phyloP scores from a whole-genome alignment of 352 stramenopile species.

The Pythium chondricola region DNA sequence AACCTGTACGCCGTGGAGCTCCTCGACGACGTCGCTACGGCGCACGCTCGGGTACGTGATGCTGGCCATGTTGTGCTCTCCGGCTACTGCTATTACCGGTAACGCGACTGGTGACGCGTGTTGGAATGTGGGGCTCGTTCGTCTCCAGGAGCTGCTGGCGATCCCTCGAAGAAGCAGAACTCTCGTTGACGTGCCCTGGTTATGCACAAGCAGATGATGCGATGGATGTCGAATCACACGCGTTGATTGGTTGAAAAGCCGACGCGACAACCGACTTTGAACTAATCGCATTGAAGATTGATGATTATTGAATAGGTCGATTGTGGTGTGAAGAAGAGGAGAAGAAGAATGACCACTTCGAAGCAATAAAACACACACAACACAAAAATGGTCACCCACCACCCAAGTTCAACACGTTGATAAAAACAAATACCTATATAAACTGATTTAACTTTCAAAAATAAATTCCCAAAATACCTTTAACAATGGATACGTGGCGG shows the following conservation, averaged over 20 bases:
- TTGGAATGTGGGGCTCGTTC: constrained; percentile 15
- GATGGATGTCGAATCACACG: background rate
- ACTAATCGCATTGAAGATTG: constrained; percentile 12
- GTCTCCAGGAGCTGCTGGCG: constrained; percentile 3
- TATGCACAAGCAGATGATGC: background rate
- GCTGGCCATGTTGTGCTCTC: background rate
- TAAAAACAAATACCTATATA: background rate
- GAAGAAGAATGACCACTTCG: no score
- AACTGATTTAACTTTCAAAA: constrained; percentile 3
- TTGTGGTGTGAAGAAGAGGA: no score
- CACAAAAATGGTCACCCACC: no score
- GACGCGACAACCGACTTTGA: background rate
- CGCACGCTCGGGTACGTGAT: constrained; percentile 46
- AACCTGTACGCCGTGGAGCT: constrained; percentile 50
- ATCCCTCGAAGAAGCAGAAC: constrained; percentile 6
- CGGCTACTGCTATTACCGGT: background rate
- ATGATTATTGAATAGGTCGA: no score
- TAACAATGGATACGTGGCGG: constrained; percentile 17
- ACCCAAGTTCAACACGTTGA: no score
- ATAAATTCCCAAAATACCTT: no score
- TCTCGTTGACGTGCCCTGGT: constrained; percentile 1
- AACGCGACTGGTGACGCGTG: constrained; percentile 3
- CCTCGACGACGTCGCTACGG: constrained; percentile 41
- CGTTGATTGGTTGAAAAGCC: constrained; percentile 1
- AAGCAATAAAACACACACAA: no score